Conservation (phyloP, 371 early-diverging fungal genomes). For the Phascolomyces articulosus region DNA sequence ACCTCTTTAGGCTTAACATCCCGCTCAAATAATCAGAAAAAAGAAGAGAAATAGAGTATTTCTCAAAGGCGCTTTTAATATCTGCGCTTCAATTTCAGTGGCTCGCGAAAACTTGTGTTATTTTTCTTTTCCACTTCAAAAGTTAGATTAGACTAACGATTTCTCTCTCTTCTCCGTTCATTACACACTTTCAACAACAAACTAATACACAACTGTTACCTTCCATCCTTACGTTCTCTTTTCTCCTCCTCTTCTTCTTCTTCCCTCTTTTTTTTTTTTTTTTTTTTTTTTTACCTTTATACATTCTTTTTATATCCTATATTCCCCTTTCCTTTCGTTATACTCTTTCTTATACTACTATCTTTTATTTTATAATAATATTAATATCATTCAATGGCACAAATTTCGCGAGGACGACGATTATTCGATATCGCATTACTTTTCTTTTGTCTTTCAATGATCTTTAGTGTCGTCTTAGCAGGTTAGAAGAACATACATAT, state of each 20-base stretch:
- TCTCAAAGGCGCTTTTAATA: neutral
- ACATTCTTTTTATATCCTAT: neutral
- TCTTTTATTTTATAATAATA: neutral
- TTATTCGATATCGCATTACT: neutral
- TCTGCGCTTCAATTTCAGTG: constrained; percentile 3
- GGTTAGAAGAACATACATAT: neutral
- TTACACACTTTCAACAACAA: constrained; percentile 5
- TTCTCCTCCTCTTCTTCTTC: constrained; percentile 3
- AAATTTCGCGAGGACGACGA: neutral
- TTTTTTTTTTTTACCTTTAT: neutral
- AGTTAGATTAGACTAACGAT: constrained; percentile 4
- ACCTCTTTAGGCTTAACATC: constrained; percentile 7
- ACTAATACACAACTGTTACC: too few species aligned
- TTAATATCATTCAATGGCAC: neutral
- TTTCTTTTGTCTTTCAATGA: neutral
- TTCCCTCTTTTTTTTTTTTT: neutral
- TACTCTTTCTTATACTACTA: neutral
- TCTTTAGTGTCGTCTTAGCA: neutral
- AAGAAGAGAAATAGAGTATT: neutral
- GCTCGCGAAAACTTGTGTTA: neutral
- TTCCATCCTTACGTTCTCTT: neutral
- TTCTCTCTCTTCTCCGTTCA: constrained; percentile 11
- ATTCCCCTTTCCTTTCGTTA: constrained; percentile 4
- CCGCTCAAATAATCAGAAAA: constrained; percentile 1
- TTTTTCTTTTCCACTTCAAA: neutral